phyloP scores from a whole-genome alignment of 176 grass and related monocot species.

The Oryza glaberrima region DNA sequence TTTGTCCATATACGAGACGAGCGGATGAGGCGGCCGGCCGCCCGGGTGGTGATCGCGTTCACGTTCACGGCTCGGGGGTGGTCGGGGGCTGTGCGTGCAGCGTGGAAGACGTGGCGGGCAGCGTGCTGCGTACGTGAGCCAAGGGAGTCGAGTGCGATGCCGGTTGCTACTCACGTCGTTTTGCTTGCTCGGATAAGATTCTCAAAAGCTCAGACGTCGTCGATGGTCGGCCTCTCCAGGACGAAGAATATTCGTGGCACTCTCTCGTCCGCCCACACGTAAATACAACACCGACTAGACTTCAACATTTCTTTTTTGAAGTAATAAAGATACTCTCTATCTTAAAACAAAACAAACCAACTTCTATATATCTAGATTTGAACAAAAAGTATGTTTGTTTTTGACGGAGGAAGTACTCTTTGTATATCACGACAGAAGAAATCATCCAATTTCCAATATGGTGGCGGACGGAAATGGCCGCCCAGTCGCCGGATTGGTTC shows the following conservation, averaged over 20 bases:
- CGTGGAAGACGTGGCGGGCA: not conserved
- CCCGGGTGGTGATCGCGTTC: too few relatives aligned
- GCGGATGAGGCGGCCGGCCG: not conserved
- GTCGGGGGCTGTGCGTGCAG: not conserved
- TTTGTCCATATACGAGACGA: not conserved
- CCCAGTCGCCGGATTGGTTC: too few relatives aligned
- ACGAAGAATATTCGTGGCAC: not conserved
- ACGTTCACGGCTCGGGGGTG: not conserved
- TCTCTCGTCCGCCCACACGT: slow-evolving; percentile 18
- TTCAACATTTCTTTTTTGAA: too few relatives aligned
- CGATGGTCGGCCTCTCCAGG: not conserved
- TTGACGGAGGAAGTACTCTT: not conserved
- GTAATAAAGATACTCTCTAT: too few relatives aligned
- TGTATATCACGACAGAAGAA: too few relatives aligned
- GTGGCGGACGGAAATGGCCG: too few relatives aligned
- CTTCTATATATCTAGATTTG: too few relatives aligned
- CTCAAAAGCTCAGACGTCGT: not conserved
- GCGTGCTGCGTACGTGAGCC: not conserved
- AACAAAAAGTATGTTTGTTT: too few relatives aligned
- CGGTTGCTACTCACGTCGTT: not conserved
- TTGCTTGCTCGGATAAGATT: not conserved
- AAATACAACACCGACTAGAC: not conserved
- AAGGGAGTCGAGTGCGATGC: not conserved
- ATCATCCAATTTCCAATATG: too few relatives aligned
- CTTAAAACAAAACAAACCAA: too few relatives aligned